Evolutionary conservation across 768 basidiomycete species (phyloP).

Genomic region (Leccinum olivaceopallidum): DNA sequence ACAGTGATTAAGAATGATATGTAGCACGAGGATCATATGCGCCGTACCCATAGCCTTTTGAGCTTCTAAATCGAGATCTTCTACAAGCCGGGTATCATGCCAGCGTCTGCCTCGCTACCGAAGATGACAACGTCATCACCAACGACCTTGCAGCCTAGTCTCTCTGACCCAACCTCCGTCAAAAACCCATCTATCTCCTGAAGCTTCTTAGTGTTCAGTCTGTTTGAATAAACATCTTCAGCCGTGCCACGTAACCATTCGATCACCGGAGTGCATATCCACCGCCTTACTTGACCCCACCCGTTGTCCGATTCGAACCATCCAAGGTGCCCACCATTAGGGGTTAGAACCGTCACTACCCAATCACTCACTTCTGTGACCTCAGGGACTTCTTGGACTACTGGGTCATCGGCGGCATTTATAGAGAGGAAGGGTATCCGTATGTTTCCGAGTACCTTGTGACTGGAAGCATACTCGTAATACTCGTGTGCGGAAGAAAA

Average conservation of each 20-base stretch:
- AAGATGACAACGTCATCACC: constrained; percentile 54
- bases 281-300: constrained; percentile 43
- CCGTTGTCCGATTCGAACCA: constrained; percentile 65
- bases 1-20: constrained; percentile 65
- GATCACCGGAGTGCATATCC: constrained; percentile 70
- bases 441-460: constrained; percentile 57
- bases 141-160: constrained; percentile 58
- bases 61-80: constrained; percentile 15
- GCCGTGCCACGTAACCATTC: constrained; percentile 68
- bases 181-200: constrained; percentile 60
- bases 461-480: constrained; percentile 56
- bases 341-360: constrained; percentile 61
- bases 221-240: constrained; percentile 47
- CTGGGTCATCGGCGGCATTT: constrained; percentile 77
- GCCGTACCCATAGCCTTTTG: constrained; percentile 9
- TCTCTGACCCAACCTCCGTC: constrained; percentile 54
- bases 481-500: constrained; percentile 47
- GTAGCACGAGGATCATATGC: constrained; percentile 9
- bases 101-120: constrained; percentile 51
- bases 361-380: constrained; percentile 52
- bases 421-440: constrained; percentile 74
- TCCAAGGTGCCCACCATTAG: constrained; percentile 75
- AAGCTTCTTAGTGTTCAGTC: constrained; percentile 33
- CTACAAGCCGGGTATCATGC: constrained; percentile 64
- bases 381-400: constrained; percentile 63